phyloP scores from a whole-genome alignment of 2,329 filamentous ascomycete genomes.

The Bretziella fagacearum region DNA sequence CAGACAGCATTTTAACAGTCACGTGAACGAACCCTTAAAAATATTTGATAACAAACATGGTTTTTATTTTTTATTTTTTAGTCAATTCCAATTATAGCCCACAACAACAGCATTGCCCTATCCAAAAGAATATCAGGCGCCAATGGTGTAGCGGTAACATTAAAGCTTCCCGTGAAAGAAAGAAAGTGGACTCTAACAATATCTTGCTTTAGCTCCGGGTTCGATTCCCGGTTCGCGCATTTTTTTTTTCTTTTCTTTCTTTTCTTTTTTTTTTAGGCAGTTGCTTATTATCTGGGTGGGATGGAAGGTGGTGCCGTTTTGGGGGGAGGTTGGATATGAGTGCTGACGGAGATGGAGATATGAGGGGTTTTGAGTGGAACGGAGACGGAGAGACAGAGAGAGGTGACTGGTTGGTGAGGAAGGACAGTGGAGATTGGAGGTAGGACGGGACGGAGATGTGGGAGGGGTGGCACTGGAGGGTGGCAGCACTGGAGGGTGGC shows the following conservation, averaged over 20 bases:
- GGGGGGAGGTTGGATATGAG: background rate
- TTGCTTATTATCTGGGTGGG: background rate
- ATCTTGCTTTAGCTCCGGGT: constrained; percentile 15
- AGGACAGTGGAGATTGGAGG: too few species aligned
- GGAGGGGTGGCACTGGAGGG: too few species aligned
- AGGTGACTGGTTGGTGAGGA: background rate
- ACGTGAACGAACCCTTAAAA: too few species aligned
- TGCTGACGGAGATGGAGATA: background rate
- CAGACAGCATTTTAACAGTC: too few species aligned
- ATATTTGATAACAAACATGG: too few species aligned
- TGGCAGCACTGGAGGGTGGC: too few species aligned
- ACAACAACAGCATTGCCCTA: background rate
- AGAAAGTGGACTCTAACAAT: constrained; percentile 10
- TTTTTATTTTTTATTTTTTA: too few species aligned
- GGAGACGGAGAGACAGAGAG: background rate
- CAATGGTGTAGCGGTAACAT: constrained; percentile 16
- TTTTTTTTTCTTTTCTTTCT: background rate
- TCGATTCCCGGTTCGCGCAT: constrained; percentile 16
- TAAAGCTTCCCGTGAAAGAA: constrained; percentile 14
- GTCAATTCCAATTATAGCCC: background rate
- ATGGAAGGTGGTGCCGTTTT: background rate
- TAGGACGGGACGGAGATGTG: too few species aligned
- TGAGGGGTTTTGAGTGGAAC: background rate
- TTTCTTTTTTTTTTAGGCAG: background rate
- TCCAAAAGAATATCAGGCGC: background rate